Base-by-base conservation (phyloP, 2,329 filamentous ascomycete species). In the Cyanodermella asteris region DNA sequence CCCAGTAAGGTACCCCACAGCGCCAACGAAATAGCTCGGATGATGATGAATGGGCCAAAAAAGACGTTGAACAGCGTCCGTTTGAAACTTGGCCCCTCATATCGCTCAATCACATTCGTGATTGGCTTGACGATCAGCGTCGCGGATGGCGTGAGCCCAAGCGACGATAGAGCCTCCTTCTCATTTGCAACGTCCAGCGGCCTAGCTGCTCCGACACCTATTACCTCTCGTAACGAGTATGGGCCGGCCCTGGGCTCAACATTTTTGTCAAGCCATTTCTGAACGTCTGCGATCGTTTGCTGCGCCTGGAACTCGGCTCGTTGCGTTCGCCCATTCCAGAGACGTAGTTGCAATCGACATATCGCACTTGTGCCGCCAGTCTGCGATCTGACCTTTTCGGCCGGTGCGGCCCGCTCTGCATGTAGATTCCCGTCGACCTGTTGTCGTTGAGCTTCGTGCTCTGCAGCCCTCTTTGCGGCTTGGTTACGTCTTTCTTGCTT, bases 321-420 rank as follows among this genome's bases (percentile, higher is more conserved):
- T 11, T 93, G 63, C 2, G 70, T 81, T 7, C 70, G 72, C 7
- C 84, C 84, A 41, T 93, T 80, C 28, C 90, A 75, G 0, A 91
- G 56, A 6, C 82, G 66, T 11, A 91, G 64, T 38, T 87, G 78
- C 1, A 93, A 52, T 11, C 72, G 63, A 34, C 65, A 69, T 32
- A 44, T n/a, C n/a, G n/a, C n/a, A n/a, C n/a, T n/a, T n/a, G n/a
- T n/a, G n/a, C n/a, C n/a, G n/a, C n/a, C 27, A 18, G 29, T 37
- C 36, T 37, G 45, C 27, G 33, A 40, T 41, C 6, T n/a, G 42
- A 40, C 10, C 38, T 38, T 36, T 28, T 40, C 43, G 18, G 35
- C 40, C 28, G 18, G 26, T 12, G 26, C 28, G 5, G n/a, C n/a
- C n/a, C n/a, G n/a, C n/a, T n/a, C n/a, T 16, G 26, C 11, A 8